These are phyloP conservation scores for Penicillium waksmanii DNA, from an alignment of 495 filamentous ascomycete genomes.

Conservation along the genomic window DNA sequence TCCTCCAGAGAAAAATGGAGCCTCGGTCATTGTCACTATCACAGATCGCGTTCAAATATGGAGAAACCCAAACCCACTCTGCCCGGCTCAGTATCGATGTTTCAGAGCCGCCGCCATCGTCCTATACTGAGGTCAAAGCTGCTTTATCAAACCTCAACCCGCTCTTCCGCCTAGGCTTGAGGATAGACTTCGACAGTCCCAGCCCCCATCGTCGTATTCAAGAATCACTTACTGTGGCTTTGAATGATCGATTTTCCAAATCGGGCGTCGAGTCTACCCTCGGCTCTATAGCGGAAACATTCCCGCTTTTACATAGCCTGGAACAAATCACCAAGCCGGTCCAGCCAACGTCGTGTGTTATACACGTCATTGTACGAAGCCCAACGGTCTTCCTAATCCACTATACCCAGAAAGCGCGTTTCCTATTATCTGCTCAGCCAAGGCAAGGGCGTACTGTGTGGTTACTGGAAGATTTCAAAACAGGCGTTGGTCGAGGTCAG, in stretches of 20 bases:
- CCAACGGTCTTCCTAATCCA: constrained; percentile 49
- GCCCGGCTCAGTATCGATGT: constrained; percentile 38
- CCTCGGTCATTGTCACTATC: constrained; percentile 41
- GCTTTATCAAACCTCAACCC: constrained; percentile 29
- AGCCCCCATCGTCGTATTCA: constrained; percentile 80
- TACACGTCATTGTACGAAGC: constrained; percentile 46
- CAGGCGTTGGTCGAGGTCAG: neutral
- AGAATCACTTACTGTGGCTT: constrained; percentile 60
- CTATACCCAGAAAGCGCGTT: constrained; percentile 42
- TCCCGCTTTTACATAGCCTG: constrained; percentile 71
- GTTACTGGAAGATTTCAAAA: constrained; percentile 43
- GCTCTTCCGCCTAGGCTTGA: constrained; percentile 36
- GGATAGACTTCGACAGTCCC: constrained; percentile 55
- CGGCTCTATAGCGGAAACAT: constrained; percentile 59
- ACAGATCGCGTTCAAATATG: constrained; percentile 43
- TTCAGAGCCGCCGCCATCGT: constrained; percentile 19
- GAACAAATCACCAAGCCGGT: constrained; percentile 42
- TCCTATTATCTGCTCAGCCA: constrained; percentile 37
- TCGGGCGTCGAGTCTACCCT: constrained; percentile 58
- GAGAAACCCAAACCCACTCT: constrained; percentile 30
- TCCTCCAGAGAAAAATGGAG: constrained; percentile 40
- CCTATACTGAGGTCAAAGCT: constrained; percentile 28
- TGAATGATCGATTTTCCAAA: constrained; percentile 58
- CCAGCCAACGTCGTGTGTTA: constrained; percentile 27
- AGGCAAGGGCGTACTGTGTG: constrained; percentile 42